Conservation (phyloP, 225 moss, liverwort and hornwort genomes). For the Antitrichia curtipendula region DNA sequence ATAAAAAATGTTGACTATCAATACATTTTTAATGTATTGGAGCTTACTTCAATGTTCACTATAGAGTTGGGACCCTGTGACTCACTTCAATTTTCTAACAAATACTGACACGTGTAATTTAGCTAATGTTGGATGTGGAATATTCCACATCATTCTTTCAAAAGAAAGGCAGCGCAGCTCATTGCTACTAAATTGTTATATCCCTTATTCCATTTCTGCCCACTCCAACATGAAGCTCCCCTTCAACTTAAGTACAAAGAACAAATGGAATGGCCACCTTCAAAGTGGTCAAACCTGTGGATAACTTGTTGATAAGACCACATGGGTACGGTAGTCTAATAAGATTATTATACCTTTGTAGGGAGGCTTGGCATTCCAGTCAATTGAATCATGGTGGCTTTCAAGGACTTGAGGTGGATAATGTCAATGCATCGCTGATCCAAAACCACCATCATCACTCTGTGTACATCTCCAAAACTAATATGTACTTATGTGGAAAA, state of each 20-base stretch:
- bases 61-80: too few species aligned
- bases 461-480: neutral
- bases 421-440: accelerated
- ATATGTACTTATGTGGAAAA: neutral
- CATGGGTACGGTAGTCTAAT: too few species aligned
- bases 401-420: neutral
- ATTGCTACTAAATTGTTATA: too few species aligned
- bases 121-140: too few species aligned
- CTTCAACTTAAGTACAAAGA: neutral
- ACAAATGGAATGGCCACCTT: neutral
- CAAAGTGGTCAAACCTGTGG: neutral
- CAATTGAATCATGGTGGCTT: neutral
- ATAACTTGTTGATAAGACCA: neutral
- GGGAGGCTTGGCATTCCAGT: neutral
- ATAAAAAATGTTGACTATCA: too few species aligned
- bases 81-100: too few species aligned
- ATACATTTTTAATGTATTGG: too few species aligned
- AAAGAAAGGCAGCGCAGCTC: too few species aligned
- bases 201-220: neutral
- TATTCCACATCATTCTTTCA: too few species aligned
- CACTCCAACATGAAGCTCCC: neutral
- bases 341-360: neutral
- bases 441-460: accelerated
- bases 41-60: too few species aligned
- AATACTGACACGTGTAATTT: too few species aligned